phyloP scores from a whole-genome alignment of 192 early-diverging fungal species.

The Linnemannia zychae region DNA sequence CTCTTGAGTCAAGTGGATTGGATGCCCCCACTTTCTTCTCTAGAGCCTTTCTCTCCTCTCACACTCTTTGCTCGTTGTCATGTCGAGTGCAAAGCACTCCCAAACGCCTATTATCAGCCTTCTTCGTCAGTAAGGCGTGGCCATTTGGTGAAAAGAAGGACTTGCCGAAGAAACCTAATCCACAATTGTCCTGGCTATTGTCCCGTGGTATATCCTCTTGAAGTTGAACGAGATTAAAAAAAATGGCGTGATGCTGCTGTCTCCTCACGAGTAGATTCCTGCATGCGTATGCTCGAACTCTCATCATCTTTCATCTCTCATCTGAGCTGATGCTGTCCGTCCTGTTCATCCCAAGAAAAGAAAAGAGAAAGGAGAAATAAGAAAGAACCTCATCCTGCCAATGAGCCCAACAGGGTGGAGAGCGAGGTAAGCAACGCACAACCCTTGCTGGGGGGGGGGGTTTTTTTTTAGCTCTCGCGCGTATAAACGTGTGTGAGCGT shows the following conservation, averaged over 20 bases:
- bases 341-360: background rate
- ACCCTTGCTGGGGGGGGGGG: too few relatives aligned
- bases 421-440: background rate
- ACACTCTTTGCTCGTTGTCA: too few relatives aligned
- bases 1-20: too few relatives aligned
- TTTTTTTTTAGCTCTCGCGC: background rate
- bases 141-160: background rate
- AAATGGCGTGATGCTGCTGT: background rate
- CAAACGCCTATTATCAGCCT: too few relatives aligned
- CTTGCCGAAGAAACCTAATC: background rate
- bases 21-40: too few relatives aligned
- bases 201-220: background rate
- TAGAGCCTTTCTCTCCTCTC: too few relatives aligned
- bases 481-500: background rate
- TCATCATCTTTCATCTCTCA: constrained; percentile 1
- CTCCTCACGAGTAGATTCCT: background rate
- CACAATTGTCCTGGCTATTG: background rate
- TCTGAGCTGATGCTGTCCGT: background rate
- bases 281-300: background rate
- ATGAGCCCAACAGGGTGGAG: background rate
- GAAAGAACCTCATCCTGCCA: background rate
- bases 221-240: too few relatives aligned
- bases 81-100: too few relatives aligned
- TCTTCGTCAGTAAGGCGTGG: background rate
- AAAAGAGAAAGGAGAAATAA: background rate